A percentile compares a stretch with the other conserved stretches of the same genome.
Evolutionary conservation across 163 green algal genomes (phyloP).

Genomic region (Chlamydomonas reinhardtii): DNA sequence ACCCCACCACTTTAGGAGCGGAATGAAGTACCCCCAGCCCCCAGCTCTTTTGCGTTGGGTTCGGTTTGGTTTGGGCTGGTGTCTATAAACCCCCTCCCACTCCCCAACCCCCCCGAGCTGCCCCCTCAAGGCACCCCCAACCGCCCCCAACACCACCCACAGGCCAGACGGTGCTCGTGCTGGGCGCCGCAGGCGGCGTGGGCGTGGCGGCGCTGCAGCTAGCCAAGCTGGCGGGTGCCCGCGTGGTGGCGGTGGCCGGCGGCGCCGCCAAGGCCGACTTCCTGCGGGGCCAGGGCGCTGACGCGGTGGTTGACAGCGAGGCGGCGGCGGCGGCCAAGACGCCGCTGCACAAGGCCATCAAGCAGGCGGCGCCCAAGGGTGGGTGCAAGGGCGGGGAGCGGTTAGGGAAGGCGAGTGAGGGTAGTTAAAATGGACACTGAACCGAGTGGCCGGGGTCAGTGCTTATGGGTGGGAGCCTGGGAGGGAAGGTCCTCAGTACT

Average conservation of each 20-base stretch:
- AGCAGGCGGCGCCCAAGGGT: slow-evolving; percentile 63
- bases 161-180: slow-evolving; percentile 87
- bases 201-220: slow-evolving; percentile 90
- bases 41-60: too few species aligned
- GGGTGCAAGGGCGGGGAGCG: not conserved
- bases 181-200: slow-evolving; percentile 89
- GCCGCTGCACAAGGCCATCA: slow-evolving; percentile 65
- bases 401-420: not conserved
- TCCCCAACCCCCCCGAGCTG: too few species aligned
- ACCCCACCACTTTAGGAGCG: too few species aligned
- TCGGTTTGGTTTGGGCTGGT: too few species aligned
- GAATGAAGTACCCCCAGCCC: too few species aligned
- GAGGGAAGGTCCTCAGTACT: too few species aligned
- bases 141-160: not conserved
- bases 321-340: slow-evolving; percentile 30
- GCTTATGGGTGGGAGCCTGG: too few species aligned
- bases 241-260: slow-evolving; percentile 77
- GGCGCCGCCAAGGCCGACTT: slow-evolving; percentile 74
- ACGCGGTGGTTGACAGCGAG: slow-evolving; percentile 80
- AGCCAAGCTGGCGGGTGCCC: slow-evolving; percentile 65
- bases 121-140: not conserved
- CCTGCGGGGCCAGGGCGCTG: slow-evolving; percentile 67
- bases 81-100: too few species aligned
- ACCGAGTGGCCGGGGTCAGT: too few species aligned
- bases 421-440: too few species aligned